Evolutionary conservation across 148 eudicot genomes (phyloP).

Genomic region (Dysphania ambrosioides): DNA sequence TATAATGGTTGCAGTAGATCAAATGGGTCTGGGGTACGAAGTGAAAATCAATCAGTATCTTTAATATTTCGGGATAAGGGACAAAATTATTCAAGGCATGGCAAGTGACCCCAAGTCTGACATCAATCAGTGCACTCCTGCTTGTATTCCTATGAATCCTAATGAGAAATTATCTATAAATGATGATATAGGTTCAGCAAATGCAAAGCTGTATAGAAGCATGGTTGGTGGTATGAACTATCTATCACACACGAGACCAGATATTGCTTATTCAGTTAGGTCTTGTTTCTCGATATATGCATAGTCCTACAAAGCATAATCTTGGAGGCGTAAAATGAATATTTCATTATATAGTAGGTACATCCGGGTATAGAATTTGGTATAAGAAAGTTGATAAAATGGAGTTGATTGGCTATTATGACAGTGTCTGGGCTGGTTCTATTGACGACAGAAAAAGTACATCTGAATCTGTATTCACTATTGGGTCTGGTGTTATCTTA

Average conservation of each 20-base stretch:
- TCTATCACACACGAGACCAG: neutral
- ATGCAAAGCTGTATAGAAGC: neutral
- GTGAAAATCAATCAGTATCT: too few relatives aligned
- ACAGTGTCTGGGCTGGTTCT: slow-evolving; percentile 1
- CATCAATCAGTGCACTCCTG: neutral
- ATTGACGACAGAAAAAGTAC: slow-evolving; percentile 8
- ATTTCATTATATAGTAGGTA: too few relatives aligned
- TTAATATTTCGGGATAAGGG: too few relatives aligned
- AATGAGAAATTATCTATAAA: neutral
- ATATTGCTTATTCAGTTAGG: neutral
- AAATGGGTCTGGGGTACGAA: too few relatives aligned
- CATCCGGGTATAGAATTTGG: too few relatives aligned
- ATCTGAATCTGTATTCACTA: neutral
- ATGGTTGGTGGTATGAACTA: neutral
- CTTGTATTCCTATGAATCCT: neutral
- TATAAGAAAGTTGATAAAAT: too few relatives aligned
- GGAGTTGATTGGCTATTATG: neutral
- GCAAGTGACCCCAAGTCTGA: too few relatives aligned
- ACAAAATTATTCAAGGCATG: too few relatives aligned
- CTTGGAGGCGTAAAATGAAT: neutral
- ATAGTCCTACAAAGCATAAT: neutral
- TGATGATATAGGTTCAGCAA: neutral
- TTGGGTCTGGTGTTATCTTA: neutral
- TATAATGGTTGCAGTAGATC: too few relatives aligned
- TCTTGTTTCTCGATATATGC: slow-evolving; percentile 1